Conservation (phyloP, 176 grass and related monocot species). For the Tuctoria greenei region DNA sequence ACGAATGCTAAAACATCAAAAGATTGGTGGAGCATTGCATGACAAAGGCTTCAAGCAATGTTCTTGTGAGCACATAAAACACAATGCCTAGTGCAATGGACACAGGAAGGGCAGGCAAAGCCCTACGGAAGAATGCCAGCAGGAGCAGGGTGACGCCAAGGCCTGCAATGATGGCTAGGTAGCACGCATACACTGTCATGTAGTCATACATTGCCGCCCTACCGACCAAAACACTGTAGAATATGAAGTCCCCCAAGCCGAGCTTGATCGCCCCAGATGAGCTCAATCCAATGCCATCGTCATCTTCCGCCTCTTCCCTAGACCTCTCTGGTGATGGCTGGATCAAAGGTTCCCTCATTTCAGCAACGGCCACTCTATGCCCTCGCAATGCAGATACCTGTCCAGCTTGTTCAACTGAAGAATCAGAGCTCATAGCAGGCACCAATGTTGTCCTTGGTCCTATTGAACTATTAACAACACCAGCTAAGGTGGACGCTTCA, state of each 20-base stretch:
- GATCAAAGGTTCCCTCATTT: slow-evolving; percentile 52
- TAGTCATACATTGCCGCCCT: slow-evolving; percentile 87
- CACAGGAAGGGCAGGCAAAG: slow-evolving; percentile 59
- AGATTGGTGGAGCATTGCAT: slow-evolving; percentile 72
- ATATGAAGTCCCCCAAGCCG: slow-evolving; percentile 94
- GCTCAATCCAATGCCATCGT: slow-evolving; percentile 71
- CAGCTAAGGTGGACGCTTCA: background rate
- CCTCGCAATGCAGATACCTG: slow-evolving; percentile 3
- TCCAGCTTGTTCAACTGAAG: background rate
- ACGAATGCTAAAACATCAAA: slow-evolving; percentile 81
- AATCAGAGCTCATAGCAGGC: slow-evolving; percentile 22
- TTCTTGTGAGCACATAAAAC: slow-evolving; percentile 87
- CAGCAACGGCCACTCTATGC: slow-evolving; percentile 47
- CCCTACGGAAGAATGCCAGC: slow-evolving; percentile 52
- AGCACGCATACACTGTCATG: slow-evolving; percentile 85
- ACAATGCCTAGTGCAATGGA: slow-evolving; percentile 66
- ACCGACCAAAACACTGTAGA: slow-evolving; percentile 89
- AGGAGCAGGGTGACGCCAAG: slow-evolving; percentile 58
- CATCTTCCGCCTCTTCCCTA: slow-evolving; percentile 36
- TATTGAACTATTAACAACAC: background rate
- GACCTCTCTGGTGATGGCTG: slow-evolving; percentile 32
- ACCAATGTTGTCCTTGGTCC: background rate
- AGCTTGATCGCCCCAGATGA: slow-evolving; percentile 87
- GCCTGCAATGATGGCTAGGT: slow-evolving; percentile 71
- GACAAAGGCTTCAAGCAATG: slow-evolving; percentile 57